Evolutionary conservation across 768 basidiomycete species (phyloP).

Genomic region (Gloeophyllum trabeum): DNA sequence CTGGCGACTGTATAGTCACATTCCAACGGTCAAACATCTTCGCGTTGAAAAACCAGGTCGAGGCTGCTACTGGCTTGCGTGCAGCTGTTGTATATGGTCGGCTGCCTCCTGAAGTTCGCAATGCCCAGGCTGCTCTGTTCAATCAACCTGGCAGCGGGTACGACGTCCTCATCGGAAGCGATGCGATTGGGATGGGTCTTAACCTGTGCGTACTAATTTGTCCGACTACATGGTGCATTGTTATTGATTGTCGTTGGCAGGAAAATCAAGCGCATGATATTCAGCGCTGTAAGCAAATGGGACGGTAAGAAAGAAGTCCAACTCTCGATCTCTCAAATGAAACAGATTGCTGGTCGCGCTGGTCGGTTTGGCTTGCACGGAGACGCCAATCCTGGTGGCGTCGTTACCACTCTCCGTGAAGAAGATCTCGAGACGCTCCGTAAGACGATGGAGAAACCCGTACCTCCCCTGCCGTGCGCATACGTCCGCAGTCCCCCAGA

Average conservation of each 20-base stretch:
- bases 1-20: constrained; percentile 87
- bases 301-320: constrained; percentile 30
- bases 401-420: constrained; percentile 59
- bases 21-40: constrained; percentile 77
- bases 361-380: constrained; percentile 74
- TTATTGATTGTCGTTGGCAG: constrained; percentile 25
- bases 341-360: constrained; percentile 92
- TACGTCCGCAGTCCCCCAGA: constrained; percentile 23
- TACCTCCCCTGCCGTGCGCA: constrained; percentile 40
- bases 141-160: constrained; percentile 77
- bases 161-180: constrained; percentile 87
- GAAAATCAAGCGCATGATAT: constrained; percentile 85
- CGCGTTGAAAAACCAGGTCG: constrained; percentile 58
- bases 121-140: constrained; percentile 87
- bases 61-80: constrained; percentile 56
- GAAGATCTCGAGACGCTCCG: constrained; percentile 52
- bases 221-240: neutral
- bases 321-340: constrained; percentile 68
- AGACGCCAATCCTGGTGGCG: constrained; percentile 38
- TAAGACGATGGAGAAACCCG: constrained; percentile 39
- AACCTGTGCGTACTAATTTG: constrained; percentile 59
- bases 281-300: constrained; percentile 58
- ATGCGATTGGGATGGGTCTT: constrained; percentile 95
- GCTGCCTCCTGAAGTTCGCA: constrained; percentile 84
- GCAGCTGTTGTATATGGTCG: constrained; percentile 93